phyloP scores from a whole-genome alignment of 2,329 filamentous ascomycete species.

The Chrysosporium queenslandicum region DNA sequence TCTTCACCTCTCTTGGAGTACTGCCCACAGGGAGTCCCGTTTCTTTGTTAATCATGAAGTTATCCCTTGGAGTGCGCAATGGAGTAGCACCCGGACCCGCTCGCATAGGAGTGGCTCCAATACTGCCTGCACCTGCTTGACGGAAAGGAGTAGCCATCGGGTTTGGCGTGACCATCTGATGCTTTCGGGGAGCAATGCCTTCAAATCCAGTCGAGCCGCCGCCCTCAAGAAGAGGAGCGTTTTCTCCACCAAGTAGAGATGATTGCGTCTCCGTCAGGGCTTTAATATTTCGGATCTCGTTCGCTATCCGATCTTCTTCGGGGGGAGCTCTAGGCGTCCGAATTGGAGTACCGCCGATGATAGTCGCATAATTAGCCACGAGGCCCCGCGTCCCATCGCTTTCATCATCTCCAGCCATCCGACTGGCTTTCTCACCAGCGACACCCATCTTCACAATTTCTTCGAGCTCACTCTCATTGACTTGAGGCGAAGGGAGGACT shows the following conservation, averaged over 20 bases:
- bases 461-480: conserved; percentile 84
- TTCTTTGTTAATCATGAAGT: conserved; percentile 68
- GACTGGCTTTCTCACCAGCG: conserved; percentile 75
- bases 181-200: conserved; percentile 67
- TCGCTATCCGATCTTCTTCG: conserved; percentile 90
- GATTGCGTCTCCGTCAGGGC: conserved; percentile 90
- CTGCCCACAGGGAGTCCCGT: conserved; percentile 57
- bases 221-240: conserved; percentile 77
- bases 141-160: conserved; percentile 85
- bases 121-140: conserved; percentile 42
- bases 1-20: conserved; percentile 65
- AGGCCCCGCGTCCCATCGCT: conserved; percentile 77
- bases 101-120: conserved; percentile 55
- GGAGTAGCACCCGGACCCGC: conserved; percentile 67
- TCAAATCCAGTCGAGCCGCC: conserved; percentile 77
- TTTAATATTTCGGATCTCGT: conserved; percentile 89
- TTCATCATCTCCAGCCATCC: conserved; percentile 64
- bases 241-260: conserved; percentile 84
- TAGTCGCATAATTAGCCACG: conserved; percentile 72
- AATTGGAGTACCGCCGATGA: conserved; percentile 76
- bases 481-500: conserved; percentile 79
- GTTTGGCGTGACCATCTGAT: conserved; percentile 83
- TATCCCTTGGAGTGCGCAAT: conserved; percentile 78
- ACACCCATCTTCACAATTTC: conserved; percentile 99
- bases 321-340: conserved; percentile 83